Conservation (phyloP, 495 filamentous ascomycete species). For the Penicillium cinerascens region DNA sequence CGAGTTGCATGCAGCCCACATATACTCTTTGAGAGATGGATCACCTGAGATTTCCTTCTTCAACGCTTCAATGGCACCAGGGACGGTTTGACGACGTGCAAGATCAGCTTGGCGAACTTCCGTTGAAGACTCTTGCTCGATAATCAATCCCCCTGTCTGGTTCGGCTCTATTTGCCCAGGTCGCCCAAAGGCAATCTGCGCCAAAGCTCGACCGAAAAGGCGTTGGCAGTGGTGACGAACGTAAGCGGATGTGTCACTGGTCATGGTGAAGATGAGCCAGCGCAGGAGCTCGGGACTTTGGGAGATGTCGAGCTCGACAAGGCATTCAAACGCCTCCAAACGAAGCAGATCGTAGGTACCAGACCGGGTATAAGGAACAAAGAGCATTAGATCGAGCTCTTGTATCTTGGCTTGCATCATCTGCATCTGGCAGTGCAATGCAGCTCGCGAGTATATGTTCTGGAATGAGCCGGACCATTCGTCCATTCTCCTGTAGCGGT, state of each 20-base stretch:
- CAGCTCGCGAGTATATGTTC: constrained; percentile 82
- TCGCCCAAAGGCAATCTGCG: constrained; percentile 76
- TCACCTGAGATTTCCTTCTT: constrained; percentile 67
- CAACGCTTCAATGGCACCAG: constrained; percentile 69
- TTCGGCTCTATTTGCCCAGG: constrained; percentile 20
- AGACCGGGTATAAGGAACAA: constrained; percentile 75
- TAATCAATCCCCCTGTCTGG: constrained; percentile 62
- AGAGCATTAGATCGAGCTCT: constrained; percentile 57
- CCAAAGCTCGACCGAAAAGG: constrained; percentile 68
- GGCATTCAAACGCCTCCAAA: constrained; percentile 74
- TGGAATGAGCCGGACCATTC: constrained; percentile 91
- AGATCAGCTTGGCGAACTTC: constrained; percentile 65
- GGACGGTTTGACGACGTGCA: constrained; percentile 69
- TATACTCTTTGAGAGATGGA: constrained; percentile 56
- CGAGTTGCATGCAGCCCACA: constrained; percentile 78
- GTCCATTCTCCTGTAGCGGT: constrained; percentile 86
- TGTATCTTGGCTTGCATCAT: constrained; percentile 71
- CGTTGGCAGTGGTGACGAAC: constrained; percentile 66
- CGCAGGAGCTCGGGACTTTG: constrained; percentile 57
- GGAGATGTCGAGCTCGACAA: constrained; percentile 74
- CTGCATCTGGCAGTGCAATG: constrained; percentile 69
- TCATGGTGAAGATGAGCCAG: constrained; percentile 68
- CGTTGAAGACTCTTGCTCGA: constrained; percentile 71
- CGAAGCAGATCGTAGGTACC: constrained; percentile 78
- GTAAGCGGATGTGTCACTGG: constrained; percentile 75